A percentile compares a stretch with the other conserved stretches of the same genome.
phyloP scores from a whole-genome alignment of 1,284 basidiomycete genomes.

The Ustilago crameri region DNA sequence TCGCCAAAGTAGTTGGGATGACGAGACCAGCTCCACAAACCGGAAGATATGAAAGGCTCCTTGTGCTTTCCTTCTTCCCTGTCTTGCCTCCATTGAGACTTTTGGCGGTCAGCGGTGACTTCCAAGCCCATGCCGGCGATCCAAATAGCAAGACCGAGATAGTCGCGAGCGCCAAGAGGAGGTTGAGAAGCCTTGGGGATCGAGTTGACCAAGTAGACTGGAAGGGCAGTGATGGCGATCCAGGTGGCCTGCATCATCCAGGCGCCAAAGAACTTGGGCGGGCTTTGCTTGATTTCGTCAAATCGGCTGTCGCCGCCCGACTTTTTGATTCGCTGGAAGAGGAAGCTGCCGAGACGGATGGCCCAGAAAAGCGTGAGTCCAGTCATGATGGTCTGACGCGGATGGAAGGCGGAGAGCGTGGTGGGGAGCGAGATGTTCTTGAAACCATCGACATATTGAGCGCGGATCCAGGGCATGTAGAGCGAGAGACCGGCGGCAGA shows the following conservation, averaged over 20 bases:
- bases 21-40: slow-evolving; percentile 78
- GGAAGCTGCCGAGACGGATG: slow-evolving; percentile 75
- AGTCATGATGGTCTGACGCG: slow-evolving; percentile 75
- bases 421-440: slow-evolving; percentile 41
- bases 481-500: slow-evolving; percentile 76
- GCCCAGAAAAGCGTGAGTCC: slow-evolving; percentile 75
- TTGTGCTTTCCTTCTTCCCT: slow-evolving; percentile 78
- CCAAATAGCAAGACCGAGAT: slow-evolving; percentile 74
- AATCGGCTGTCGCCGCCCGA: slow-evolving; percentile 77
- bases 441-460: slow-evolving; percentile 45
- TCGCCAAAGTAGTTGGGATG: slow-evolving; percentile 86
- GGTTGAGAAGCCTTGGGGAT: slow-evolving; percentile 75
- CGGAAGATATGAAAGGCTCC: slow-evolving; percentile 78
- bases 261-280: slow-evolving; percentile 74
- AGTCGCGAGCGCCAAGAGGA: slow-evolving; percentile 74
- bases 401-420: slow-evolving; percentile 71
- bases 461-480: slow-evolving; percentile 70
- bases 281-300: slow-evolving; percentile 76
- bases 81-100: slow-evolving; percentile 75
- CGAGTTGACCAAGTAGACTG: slow-evolving; percentile 72
- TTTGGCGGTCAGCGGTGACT: slow-evolving; percentile 74
- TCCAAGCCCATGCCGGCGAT: slow-evolving; percentile 64
- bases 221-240: slow-evolving; percentile 76
- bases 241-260: slow-evolving; percentile 83
- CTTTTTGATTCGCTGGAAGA: slow-evolving; percentile 73